Conservation (phyloP, 495 filamentous ascomycete genomes). For the Pyronema domesticum region DNA sequence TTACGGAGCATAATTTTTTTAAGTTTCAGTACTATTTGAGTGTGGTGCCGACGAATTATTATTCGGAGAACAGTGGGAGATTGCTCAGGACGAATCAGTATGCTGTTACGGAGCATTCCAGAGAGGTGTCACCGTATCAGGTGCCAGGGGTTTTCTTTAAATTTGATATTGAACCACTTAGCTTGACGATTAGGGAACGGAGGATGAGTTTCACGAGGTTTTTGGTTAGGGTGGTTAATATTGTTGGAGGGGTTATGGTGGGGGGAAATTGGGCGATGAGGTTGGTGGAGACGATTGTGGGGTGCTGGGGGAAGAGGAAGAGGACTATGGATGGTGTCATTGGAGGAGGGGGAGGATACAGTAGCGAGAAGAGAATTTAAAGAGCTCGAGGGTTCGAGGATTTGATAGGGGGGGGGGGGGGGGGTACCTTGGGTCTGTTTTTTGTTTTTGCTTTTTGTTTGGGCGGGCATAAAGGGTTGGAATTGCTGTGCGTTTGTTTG, state of each 20-base stretch:
- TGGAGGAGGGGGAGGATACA: no score
- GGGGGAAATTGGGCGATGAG: conserved; percentile 44
- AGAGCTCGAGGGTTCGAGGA: no score
- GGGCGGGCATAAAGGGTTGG: no score
- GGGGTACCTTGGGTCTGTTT: no score
- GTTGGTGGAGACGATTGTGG: conserved; percentile 23
- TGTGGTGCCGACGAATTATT: conserved; percentile 86
- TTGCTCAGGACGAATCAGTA: conserved; percentile 93
- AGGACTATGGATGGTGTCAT: conserved; percentile 27
- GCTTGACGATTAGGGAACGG: conserved; percentile 68
- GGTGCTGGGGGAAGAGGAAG: conserved; percentile 27
- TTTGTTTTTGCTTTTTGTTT: no score
- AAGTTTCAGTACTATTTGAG: conserved; percentile 98
- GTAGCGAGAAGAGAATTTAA: no score
- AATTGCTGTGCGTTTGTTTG: no score
- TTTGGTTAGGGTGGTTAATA: conserved; percentile 52
- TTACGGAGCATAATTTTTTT: conserved; percentile 58
- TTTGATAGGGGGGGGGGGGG: no score
- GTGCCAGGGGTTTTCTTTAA: conserved; percentile 96
- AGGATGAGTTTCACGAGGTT: conserved; percentile 55
- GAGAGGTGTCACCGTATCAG: conserved; percentile 44
- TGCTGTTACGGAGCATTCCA: conserved; percentile 74
- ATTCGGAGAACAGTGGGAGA: conserved; percentile 35
- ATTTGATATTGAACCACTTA: conserved; percentile 95
- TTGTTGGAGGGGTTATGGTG: conserved; percentile 42